Evolutionary conservation across 2,329 filamentous ascomycete genomes (phyloP), one percentile per base, ranked within the genome.

Genomic region (Huntiella omanensis): DNA sequence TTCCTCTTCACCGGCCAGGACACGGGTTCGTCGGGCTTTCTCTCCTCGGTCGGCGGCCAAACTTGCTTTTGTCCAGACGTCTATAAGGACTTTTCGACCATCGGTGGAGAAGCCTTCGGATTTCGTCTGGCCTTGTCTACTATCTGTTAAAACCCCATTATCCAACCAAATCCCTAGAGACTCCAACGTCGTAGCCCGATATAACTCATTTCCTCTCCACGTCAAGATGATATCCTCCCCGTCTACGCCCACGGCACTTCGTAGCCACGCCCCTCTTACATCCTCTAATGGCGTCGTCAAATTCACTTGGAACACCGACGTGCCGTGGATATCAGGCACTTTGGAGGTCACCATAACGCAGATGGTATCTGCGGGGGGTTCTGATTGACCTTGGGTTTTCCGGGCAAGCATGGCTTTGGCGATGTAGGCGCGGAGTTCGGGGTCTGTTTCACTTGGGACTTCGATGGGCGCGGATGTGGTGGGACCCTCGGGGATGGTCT

Each of bases 201-300:
- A 94, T 3, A 94, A 62, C 49, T 75, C 73, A 49, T 73, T 74
- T 19, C 74, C 71, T 52, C 77, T 78, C 79, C 83, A 94, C 0
- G 83, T 91, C 47, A 96, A 69, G 54, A 91, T 80, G 13, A 92
- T 64, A 1, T 66, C 63, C 4, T 69, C 62, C 2, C 67, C 60
- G 17, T 68, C 58, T 2, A 70, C 64, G 2, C 58, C 53, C 2
- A 59, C 52, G 5, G 68, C 54, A 7, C 58, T 57, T 10, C 65
- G 62, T 54, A 80, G 74, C 83, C 85, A 95, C 10, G 72, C 73
- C 34, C 73, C 58, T 37, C 78, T 72, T 4, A 87, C 73, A 47
- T 49, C 48, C n/a, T 49, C 48, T 8, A 49, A 38, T 7, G 39
- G 13, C 44, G 39, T 43, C 8, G 34, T 33, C 10, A 41, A 8